These are phyloP conservation scores for Neonectria coccinea DNA, from an alignment of 2,329 filamentous ascomycete species.

Conservation along the genomic window DNA sequence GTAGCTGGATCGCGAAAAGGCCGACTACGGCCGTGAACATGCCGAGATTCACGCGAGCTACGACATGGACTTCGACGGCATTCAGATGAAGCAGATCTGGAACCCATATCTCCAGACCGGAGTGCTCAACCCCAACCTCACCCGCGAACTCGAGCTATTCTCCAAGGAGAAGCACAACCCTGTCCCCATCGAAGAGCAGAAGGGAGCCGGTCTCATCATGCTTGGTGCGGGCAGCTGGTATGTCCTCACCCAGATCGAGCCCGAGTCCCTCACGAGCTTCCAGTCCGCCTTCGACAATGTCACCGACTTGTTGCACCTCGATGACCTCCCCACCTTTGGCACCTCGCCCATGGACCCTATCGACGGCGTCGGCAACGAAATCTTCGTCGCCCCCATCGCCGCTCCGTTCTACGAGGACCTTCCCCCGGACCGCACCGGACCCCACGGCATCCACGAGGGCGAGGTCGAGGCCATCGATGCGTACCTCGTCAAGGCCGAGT, in stretches of 20 bases:
- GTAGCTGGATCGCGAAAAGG: slow-evolving; percentile 41
- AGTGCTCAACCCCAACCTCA: slow-evolving; percentile 42
- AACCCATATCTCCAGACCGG: slow-evolving; percentile 69
- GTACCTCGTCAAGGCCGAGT: slow-evolving; percentile 26
- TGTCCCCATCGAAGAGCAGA: slow-evolving; percentile 31
- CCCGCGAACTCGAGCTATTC: slow-evolving; percentile 40
- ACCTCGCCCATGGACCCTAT: slow-evolving; percentile 37
- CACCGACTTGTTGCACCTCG: slow-evolving; percentile 36
- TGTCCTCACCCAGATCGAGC: slow-evolving; percentile 20
- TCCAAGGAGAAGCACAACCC: slow-evolving; percentile 35
- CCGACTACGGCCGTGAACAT: slow-evolving; percentile 22
- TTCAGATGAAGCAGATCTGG: slow-evolving; percentile 68
- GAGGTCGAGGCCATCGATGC: slow-evolving; percentile 43
- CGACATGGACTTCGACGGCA: slow-evolving; percentile 56
- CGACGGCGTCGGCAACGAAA: slow-evolving; percentile 45
- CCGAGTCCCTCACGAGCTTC: slow-evolving; percentile 33
- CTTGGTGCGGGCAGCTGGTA: slow-evolving; percentile 46
- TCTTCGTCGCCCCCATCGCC: slow-evolving; percentile 47
- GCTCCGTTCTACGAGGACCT: slow-evolving; percentile 40
- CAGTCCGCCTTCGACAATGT: slow-evolving; percentile 41
- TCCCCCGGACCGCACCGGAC: slow-evolving; percentile 28
- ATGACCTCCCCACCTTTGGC: slow-evolving; percentile 37
- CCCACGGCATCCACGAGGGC: slow-evolving; percentile 38
- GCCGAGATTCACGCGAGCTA: slow-evolving; percentile 35
- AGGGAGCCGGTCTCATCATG: slow-evolving; percentile 41